These are phyloP conservation scores for Stromatinia cepivora DNA, from an alignment of 2,329 filamentous ascomycete species.

Conservation along the genomic window DNA sequence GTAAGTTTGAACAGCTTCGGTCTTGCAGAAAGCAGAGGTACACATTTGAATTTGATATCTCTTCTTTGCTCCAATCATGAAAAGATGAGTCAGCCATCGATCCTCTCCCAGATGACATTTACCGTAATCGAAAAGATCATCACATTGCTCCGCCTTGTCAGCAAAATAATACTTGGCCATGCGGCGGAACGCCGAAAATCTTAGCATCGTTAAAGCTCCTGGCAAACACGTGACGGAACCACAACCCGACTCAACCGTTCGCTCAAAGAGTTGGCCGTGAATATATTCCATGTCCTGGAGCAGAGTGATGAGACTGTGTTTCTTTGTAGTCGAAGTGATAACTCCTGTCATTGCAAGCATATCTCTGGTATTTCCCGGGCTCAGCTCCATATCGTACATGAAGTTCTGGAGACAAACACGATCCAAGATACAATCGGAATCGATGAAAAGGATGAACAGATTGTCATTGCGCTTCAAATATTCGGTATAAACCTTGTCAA, in stretches of 20 bases:
- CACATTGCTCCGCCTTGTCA: constrained; percentile 92
- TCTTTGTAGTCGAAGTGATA: constrained; percentile 90
- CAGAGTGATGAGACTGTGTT: constrained; percentile 84
- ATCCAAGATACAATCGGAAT: constrained; percentile 95
- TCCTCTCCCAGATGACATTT: constrained; percentile 96
- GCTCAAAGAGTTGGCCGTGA: constrained; percentile 93
- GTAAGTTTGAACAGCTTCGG: constrained; percentile 90
- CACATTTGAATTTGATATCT: constrained; percentile 97
- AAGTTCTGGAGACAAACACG: constrained; percentile 93
- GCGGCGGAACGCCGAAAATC: constrained; percentile 91
- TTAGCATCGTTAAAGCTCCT: constrained; percentile 90
- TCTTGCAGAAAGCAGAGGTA: constrained; percentile 97
- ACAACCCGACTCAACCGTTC: constrained; percentile 91
- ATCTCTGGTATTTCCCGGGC: constrained; percentile 84
- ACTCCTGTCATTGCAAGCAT: constrained; percentile 98
- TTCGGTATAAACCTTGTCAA: constrained; percentile 86
- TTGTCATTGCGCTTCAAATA: constrained; percentile 89
- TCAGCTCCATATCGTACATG: constrained; percentile 97
- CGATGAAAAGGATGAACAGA: constrained; percentile 93
- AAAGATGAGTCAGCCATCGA: constrained; percentile 93
- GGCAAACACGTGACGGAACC: constrained; percentile 93
- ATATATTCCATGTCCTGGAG: constrained; percentile 98
- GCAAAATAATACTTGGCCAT: constrained; percentile 99
- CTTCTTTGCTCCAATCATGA: constrained; percentile 96
- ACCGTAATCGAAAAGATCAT: constrained; percentile 94